Conservation (phyloP, 129 eudicot species). For the Tanacetum coccineum region DNA sequence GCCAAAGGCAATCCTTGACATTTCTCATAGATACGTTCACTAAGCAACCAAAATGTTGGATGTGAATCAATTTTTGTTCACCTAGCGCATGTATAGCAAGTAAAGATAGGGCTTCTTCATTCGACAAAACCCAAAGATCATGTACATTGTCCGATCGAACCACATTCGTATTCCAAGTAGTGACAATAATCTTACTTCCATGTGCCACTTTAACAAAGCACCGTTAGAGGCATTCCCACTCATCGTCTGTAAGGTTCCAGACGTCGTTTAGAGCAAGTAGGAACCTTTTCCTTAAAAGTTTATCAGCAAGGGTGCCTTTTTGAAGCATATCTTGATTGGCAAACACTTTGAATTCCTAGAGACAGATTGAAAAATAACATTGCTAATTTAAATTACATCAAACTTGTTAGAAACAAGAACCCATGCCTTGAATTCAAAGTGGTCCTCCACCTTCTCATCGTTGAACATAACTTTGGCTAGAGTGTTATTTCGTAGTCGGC, state of each 20-base stretch:
- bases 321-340: slow-evolving; percentile 31
- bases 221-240: slow-evolving; percentile 44
- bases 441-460: slow-evolving; percentile 21
- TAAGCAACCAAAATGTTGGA: slow-evolving; percentile 20
- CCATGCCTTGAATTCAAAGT: slow-evolving; percentile 47
- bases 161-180: slow-evolving; percentile 57
- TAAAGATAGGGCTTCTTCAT: slow-evolving; percentile 26
- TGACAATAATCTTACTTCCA: slow-evolving; percentile 63
- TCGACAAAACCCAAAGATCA: slow-evolving; percentile 25
- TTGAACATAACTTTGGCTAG: slow-evolving; percentile 45
- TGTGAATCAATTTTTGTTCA: neutral
- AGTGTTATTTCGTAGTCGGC: too few species aligned
- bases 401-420: slow-evolving; percentile 56
- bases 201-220: slow-evolving; percentile 37
- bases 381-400: slow-evolving; percentile 37
- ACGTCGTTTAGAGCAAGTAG: slow-evolving; percentile 74
- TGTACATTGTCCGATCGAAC: too few species aligned
- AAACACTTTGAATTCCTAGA: slow-evolving; percentile 23
- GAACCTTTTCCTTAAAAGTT: slow-evolving; percentile 39
- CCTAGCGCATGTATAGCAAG: slow-evolving; percentile 35
- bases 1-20: slow-evolving; percentile 38
- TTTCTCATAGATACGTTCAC: slow-evolving; percentile 21
- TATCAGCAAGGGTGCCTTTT: slow-evolving; percentile 25
- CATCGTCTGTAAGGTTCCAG: slow-evolving; percentile 35
- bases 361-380: slow-evolving; percentile 45